Conservation (phyloP, 768 basidiomycete genomes). For the Coprinopsis marcescibilis region DNA sequence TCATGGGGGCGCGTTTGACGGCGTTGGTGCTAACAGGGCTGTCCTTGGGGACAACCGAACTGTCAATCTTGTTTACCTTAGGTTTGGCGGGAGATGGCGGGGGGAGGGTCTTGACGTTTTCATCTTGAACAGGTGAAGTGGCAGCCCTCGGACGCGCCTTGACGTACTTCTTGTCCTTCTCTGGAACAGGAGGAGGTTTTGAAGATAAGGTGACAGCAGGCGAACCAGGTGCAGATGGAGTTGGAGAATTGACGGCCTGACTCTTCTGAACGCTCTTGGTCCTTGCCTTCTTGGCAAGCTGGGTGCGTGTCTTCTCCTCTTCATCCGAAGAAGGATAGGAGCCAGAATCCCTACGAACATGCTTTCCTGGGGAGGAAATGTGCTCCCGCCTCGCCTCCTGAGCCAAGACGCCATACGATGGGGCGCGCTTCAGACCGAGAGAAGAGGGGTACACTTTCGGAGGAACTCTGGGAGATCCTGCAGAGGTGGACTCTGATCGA, state of each 20-base stretch:
- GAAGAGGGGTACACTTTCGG: conserved; percentile 24
- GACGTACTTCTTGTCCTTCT: conserved; percentile 12
- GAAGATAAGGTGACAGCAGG: conserved; percentile 15
- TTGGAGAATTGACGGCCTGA: conserved; percentile 9
- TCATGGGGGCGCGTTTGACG: conserved; percentile 40
- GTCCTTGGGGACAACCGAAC: conserved; percentile 6
- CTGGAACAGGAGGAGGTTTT: conserved; percentile 14
- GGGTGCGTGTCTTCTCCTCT: conserved; percentile 61
- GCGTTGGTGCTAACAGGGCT: conserved; percentile 9
- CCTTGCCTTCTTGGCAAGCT: conserved; percentile 58
- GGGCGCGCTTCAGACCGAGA: conserved; percentile 47
- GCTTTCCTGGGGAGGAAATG: conserved; percentile 13
- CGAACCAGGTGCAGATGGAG: conserved; percentile 9
- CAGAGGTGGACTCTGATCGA: conserved; percentile 43
- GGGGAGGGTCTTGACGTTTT: conserved; percentile 13
- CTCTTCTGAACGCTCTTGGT: conserved; percentile 19
- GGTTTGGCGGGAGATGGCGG: conserved; percentile 1
- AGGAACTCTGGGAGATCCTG: conserved; percentile 25
- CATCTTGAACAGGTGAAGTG: conserved; percentile 8
- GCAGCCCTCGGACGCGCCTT: conserved; percentile 10
- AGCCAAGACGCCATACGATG: conserved; percentile 45
- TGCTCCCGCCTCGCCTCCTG: conserved; percentile 22
- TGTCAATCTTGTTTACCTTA: conserved; percentile 10
- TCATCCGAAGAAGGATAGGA: conserved; percentile 65
- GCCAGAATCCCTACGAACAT: conserved; percentile 29